Evolutionary conservation across 192 early-diverging fungal species (phyloP), one percentile per base, ranked within the genome.

Genomic region (Coemansia sp.): DNA sequence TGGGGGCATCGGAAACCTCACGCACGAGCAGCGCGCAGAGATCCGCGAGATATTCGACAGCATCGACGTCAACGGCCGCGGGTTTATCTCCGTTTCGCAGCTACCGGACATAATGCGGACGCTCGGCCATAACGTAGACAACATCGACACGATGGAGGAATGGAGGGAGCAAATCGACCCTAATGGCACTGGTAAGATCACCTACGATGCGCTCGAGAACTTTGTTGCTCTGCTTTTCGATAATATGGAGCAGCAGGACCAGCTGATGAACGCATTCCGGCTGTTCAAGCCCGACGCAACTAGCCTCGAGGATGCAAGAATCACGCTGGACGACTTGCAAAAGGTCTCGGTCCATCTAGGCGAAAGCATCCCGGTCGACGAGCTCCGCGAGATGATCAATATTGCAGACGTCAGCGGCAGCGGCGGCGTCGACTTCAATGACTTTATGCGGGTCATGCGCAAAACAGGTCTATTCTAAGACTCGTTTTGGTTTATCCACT

Each of bases 271-370:
- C 52, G 88, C 91, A 5, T 94, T 94, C 76, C 81, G 70, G 33
- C 75, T 93, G 42, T 93, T 94, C 83, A 91, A 94, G 72, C 89
- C 90, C 15, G 80, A 74, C 4, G 64, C 88, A 76, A 54, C 76
- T 76, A 59, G 91, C 84, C 35, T 86, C 73, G 54, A 86, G 78
- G 54, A 19, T 15, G 75, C 71, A 19, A 42, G 60, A 5, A 94
- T 94, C 49, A 86, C 91, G 38, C 84, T 93, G 59, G 89, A 87
- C 60, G 93, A 94, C 68, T 72, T 94, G 62, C 76, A 85, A 63
- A 65, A 81, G 15, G 77, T 91, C 4, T 81, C 90, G 8, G 64
- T 72, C 20, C 88, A 89, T 33, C 64, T 90, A 7, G 86, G 87
- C 63, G 90, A 90, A 56, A 63, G 75, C 38, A 81, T 90, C 23